Evolutionary conservation across 176 grass and related monocot genomes (phyloP).

Genomic region (Phyllostachys edulis): DNA sequence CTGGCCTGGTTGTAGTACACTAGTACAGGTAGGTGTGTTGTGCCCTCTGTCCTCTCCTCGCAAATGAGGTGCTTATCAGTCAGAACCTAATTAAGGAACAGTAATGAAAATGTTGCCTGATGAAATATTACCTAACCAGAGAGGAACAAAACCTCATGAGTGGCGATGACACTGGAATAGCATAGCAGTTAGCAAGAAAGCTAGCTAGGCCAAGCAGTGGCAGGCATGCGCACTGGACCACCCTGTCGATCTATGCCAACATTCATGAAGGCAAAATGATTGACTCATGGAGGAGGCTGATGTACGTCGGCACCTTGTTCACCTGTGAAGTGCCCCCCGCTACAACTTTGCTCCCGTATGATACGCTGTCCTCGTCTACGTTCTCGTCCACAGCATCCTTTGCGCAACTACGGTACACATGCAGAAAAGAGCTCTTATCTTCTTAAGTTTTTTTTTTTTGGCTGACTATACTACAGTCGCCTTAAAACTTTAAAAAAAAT

Average conservation of each 20-base stretch:
- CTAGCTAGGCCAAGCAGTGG: neutral
- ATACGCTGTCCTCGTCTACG: neutral
- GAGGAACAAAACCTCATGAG: too few species aligned
- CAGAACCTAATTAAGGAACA: too few species aligned
- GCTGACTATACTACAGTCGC: too few species aligned
- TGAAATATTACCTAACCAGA: too few species aligned
- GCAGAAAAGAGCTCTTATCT: too few species aligned
- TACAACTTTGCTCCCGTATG: neutral
- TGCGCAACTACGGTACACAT: neutral
- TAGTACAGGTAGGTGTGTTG: too few species aligned
- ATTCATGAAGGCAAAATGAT: slow-evolving; percentile 9
- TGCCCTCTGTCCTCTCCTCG: too few species aligned
- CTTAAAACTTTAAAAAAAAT: too few species aligned
- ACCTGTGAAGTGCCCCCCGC: neutral
- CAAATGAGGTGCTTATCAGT: too few species aligned
- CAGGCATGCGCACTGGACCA: neutral
- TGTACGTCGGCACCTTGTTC: neutral
- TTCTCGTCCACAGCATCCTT: neutral
- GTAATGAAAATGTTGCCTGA: too few species aligned
- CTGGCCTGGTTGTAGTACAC: too few species aligned
- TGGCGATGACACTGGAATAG: neutral
- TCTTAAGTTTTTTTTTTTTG: too few species aligned
- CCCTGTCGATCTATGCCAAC: neutral
- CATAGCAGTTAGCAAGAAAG: neutral
- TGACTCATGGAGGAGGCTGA: neutral